phyloP scores from a whole-genome alignment of 176 grass and related monocot genomes.

The Rhynchospora pubera region DNA sequence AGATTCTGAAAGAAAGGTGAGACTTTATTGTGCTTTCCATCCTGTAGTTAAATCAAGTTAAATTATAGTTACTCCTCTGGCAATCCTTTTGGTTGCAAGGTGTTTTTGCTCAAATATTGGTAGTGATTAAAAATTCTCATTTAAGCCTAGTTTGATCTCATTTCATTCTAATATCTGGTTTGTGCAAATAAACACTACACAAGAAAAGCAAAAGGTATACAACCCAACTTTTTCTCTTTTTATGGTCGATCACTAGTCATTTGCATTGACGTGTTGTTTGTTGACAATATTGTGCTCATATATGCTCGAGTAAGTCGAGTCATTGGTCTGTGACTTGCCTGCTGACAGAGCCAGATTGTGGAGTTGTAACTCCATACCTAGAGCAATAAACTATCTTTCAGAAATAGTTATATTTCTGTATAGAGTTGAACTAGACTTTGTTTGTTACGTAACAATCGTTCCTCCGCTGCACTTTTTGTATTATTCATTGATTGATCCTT shows the following conservation, averaged over 20 bases:
- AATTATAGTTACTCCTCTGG: not conserved
- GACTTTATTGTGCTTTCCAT: no score
- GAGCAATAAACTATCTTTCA: not conserved
- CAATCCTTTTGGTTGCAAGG: not conserved
- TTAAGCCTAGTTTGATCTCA: not conserved
- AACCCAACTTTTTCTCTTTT: not conserved
- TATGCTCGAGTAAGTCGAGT: not conserved
- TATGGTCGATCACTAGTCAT: not conserved
- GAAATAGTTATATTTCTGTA: constrained; percentile 12
- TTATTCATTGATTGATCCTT: not conserved
- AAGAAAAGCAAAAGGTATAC: not conserved
- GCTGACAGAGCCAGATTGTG: not conserved
- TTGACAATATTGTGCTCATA: not conserved
- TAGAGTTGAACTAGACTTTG: not conserved
- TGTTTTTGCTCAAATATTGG: not conserved
- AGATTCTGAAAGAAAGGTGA: no score
- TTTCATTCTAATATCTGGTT: not conserved
- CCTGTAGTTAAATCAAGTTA: no score
- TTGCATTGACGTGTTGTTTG: not conserved
- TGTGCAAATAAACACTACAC: not conserved
- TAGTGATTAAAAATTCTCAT: not conserved
- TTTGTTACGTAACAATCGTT: not conserved
- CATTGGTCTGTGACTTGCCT: not conserved
- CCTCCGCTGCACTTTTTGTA: constrained; percentile 1
- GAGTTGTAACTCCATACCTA: not conserved